phyloP scores from a whole-genome alignment of 208 protist genomes.

The Trypanosoma lewisi region DNA sequence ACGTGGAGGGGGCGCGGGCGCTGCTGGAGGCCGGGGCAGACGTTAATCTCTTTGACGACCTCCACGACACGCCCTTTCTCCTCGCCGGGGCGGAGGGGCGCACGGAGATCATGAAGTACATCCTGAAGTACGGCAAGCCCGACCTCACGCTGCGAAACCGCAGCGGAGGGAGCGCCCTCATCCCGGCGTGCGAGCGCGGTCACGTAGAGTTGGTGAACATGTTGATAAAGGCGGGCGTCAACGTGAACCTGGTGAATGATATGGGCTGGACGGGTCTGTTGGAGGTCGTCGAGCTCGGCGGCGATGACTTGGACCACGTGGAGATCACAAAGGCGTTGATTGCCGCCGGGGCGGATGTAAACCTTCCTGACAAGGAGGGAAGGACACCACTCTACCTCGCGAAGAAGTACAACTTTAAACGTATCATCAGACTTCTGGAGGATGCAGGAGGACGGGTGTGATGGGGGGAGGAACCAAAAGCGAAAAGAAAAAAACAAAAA shows the following conservation, averaged over 20 bases:
- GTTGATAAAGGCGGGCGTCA: slow-evolving; percentile 30
- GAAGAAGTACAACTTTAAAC: slow-evolving; percentile 37
- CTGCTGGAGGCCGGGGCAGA: slow-evolving; percentile 36
- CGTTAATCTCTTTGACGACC: slow-evolving; percentile 48
- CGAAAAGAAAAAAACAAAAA: neutral
- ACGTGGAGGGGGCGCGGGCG: slow-evolving; percentile 31
- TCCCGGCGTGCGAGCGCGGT: slow-evolving; percentile 50
- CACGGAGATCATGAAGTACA: slow-evolving; percentile 43
- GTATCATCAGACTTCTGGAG: slow-evolving; percentile 44
- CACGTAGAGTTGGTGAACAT: slow-evolving; percentile 44
- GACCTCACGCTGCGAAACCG: slow-evolving; percentile 42
- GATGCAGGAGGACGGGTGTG: slow-evolving; percentile 38
- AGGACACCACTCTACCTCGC: slow-evolving; percentile 52
- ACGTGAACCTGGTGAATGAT: slow-evolving; percentile 51
- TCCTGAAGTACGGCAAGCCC: slow-evolving; percentile 41
- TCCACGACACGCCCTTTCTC: slow-evolving; percentile 59
- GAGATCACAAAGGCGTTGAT: slow-evolving; percentile 58
- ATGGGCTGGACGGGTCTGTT: slow-evolving; percentile 40
- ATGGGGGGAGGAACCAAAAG: neutral
- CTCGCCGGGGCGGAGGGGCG: slow-evolving; percentile 44
- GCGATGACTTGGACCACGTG: slow-evolving; percentile 57
- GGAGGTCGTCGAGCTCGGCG: slow-evolving; percentile 46
- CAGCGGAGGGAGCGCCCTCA: slow-evolving; percentile 36
- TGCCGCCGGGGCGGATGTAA: slow-evolving; percentile 39
- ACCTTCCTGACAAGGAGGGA: slow-evolving; percentile 36